These are phyloP conservation scores for Sisymbrium altissimum DNA, from an alignment of 345 rosid genomes.

Conservation along the genomic window DNA sequence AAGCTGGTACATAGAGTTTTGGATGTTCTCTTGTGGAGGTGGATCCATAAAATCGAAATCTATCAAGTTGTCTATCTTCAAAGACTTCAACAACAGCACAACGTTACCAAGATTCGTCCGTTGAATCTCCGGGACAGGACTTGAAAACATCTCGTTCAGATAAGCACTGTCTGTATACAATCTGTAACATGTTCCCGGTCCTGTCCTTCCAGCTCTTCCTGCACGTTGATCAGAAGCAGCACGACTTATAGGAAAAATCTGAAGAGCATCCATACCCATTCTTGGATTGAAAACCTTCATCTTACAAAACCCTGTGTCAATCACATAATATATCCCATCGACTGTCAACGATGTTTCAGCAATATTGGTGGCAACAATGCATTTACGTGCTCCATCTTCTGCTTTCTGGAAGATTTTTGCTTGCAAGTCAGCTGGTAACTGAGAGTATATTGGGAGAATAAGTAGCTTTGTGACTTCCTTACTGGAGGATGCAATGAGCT, in stretches of 20 bases:
- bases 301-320: constrained; percentile 93
- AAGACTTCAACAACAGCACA: constrained; percentile 86
- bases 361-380: constrained; percentile 97
- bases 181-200: constrained; percentile 96
- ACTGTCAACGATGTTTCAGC: constrained; percentile 98
- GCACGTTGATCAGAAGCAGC: constrained; percentile 98
- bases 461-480: constrained; percentile 69
- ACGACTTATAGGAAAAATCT: constrained; percentile 92
- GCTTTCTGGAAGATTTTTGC: constrained; percentile 95
- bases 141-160: constrained; percentile 76
- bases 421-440: constrained; percentile 96
- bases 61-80: constrained; percentile 80
- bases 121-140: constrained; percentile 98
- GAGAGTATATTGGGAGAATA: constrained; percentile 96
- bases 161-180: constrained; percentile 91
- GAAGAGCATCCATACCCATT: constrained; percentile 99
- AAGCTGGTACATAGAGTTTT: constrained; percentile 95
- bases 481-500: constrained; percentile 60
- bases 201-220: constrained; percentile 99
- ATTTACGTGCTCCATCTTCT: constrained; percentile 93
- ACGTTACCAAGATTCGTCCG: constrained; percentile 96
- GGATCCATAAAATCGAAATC: constrained; percentile 99
- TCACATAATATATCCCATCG: constrained; percentile 89
- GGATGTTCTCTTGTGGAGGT: constrained; percentile 97
- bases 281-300: constrained; percentile 98